Conservation (phyloP, 1,284 basidiomycete species). For the Cystobasidium sp. region DNA sequence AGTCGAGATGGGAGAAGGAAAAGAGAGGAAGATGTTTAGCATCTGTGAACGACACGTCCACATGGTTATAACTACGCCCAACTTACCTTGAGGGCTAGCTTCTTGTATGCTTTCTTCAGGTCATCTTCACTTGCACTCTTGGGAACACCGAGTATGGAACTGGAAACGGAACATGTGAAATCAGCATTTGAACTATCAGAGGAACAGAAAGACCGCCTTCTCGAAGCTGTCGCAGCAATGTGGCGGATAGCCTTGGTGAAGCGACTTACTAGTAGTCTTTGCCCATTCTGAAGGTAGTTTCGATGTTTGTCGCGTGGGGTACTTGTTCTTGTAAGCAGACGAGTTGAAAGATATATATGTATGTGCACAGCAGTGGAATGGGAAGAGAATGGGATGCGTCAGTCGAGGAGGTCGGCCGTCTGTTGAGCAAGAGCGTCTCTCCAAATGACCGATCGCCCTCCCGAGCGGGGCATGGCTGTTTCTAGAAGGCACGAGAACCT, state of each 20-base stretch:
- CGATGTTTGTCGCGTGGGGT: not conserved
- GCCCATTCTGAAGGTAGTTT: constrained; percentile 6
- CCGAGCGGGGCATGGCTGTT: constrained; percentile 3
- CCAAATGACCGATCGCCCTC: constrained; percentile 2
- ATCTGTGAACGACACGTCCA: too few species aligned
- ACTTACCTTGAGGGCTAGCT: constrained; percentile 37
- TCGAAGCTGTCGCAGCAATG: not conserved
- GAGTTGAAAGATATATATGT: not conserved
- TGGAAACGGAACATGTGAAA: not conserved
- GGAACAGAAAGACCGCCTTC: too few species aligned
- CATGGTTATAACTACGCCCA: not conserved
- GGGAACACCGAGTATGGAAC: constrained; percentile 67
- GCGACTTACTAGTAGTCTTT: constrained; percentile 34
- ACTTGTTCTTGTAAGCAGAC: not conserved
- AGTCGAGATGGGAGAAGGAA: not conserved
- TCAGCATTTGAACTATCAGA: not conserved
- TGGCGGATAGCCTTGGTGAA: not conserved
- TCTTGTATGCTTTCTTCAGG: constrained; percentile 66
- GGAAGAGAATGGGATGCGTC: not conserved
- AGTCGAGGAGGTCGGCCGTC: not conserved
- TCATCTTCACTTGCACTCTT: constrained; percentile 78
- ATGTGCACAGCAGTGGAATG: not conserved
- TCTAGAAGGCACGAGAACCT: constrained; percentile 18
- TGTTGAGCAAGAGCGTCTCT: not conserved
- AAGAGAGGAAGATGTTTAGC: not conserved